A percentile compares a stretch with the other conserved stretches of the same genome.
These are phyloP conservation scores for Quercus robur DNA, from an alignment of 306 rosid genomes.

Conservation along the genomic window DNA sequence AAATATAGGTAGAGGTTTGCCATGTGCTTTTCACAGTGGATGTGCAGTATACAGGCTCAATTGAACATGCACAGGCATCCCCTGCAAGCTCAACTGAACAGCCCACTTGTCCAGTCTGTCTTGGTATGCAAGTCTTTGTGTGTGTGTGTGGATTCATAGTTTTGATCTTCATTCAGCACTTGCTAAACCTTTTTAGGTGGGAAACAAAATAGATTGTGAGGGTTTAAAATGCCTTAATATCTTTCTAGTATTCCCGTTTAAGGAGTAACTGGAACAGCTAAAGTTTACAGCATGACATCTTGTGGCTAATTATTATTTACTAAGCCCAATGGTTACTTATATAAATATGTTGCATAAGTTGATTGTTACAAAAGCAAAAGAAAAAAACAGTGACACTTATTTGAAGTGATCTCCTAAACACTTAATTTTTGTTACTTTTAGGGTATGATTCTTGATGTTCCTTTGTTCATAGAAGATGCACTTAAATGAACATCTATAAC, in stretches of 20 bases:
- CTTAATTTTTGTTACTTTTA: neutral
- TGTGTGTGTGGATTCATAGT: neutral
- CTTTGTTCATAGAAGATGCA: neutral
- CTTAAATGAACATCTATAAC: neutral
- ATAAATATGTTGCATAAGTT: neutral
- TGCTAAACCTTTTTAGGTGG: neutral
- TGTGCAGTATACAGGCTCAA: conserved; percentile 85
- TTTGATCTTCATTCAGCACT: neutral
- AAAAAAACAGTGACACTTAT: neutral
- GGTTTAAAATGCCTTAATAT: neutral
- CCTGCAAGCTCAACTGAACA: conserved; percentile 71
- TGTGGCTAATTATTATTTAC: neutral
- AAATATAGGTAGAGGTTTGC: conserved; percentile 67
- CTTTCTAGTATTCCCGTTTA: neutral
- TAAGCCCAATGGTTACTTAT: neutral
- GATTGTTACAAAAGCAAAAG: neutral
- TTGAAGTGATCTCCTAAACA: neutral
- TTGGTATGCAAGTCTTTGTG: conserved; percentile 40
- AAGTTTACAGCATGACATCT: neutral
- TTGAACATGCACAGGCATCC: conserved; percentile 79
- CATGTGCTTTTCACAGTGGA: conserved; percentile 71
- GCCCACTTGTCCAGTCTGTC: conserved; percentile 92
- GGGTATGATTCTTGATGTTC: neutral
- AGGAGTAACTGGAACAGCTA: neutral
- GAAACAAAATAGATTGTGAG: neutral